A percentile compares a stretch with the other conserved stretches of the same genome.
These are phyloP conservation scores for Fusarium sp. DNA, from an alignment of 2,329 filamentous ascomycete genomes.

Conservation along the genomic window DNA sequence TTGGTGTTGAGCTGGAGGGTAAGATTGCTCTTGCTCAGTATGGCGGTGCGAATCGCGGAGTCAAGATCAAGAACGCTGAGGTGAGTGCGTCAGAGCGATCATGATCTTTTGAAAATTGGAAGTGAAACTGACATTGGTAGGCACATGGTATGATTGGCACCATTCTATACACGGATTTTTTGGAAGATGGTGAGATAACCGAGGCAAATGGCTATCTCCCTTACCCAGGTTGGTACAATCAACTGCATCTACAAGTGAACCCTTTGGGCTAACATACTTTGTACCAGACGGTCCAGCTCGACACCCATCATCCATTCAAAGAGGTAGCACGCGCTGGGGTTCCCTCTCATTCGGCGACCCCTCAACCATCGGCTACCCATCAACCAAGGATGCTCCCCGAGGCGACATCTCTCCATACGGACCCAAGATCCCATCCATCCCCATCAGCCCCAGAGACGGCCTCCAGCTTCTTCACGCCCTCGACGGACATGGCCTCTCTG, in stretches of 20 bases:
- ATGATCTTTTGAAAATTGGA: no score
- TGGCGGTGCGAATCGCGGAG: conserved; percentile 29
- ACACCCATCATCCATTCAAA: conserved; percentile 35
- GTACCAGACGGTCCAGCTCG: conserved; percentile 28
- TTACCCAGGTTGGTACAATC: conserved; percentile 17
- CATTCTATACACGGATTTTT: conserved; percentile 24
- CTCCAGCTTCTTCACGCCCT: conserved; percentile 24
- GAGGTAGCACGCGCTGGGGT: conserved; percentile 37
- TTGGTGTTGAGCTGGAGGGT: conserved; percentile 20
- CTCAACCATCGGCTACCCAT: conserved; percentile 40
- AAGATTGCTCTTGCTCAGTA: conserved; percentile 30
- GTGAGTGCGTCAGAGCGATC: not conserved
- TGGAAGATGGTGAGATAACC: conserved; percentile 30
- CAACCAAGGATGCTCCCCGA: conserved; percentile 33
- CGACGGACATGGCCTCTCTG: conserved; percentile 15
- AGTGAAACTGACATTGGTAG: fast-evolving
- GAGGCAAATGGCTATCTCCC: conserved; percentile 32
- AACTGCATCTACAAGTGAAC: fast-evolving
- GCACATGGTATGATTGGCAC: conserved; percentile 33
- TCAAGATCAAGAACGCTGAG: conserved; percentile 38
- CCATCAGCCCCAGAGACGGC: conserved; percentile 30
- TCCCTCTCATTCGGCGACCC: conserved; percentile 39
- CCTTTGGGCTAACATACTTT: not conserved
- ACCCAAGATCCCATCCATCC: conserved; percentile 30
- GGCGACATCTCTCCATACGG: conserved; percentile 31